Evolutionary conservation across 805 yeast genomes (phyloP), one percentile per base, ranked within the genome.

Genomic region (Candida verbasci): DNA sequence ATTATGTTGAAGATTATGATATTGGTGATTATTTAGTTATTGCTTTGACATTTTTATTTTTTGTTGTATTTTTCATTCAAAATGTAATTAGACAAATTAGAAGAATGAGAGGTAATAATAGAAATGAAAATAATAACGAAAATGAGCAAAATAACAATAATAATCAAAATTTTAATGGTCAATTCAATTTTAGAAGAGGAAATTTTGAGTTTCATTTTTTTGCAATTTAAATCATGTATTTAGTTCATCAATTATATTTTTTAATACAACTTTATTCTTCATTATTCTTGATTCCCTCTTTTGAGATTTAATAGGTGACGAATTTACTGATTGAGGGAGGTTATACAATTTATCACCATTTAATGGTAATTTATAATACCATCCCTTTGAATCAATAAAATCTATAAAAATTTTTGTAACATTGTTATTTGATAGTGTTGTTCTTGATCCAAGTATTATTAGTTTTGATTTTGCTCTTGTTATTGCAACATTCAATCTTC

Each of bases 401-500:
- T 70, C 62, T 55, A 87, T 68, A 46, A 88, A 83, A 9, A 73
- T 74, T 35, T 71, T 69, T 32, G 83, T 66, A 9, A 79, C 72
- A 3, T 65, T 67, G 27, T 72, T 71, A 17, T 62, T 64, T 20
- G 63, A 56, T 44, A 87, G 60, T 0, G 95, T 84, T 8, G 64
- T 61, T 37, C 68, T 70, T 1, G 96, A 86, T 0, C 98, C 98
- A 24, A 93, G 62, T 12, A 93, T 76, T 11, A 93, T 74, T 29
- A 94, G 70, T 57, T 93, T 93, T 15, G 83, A 73, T 53, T 77
- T 80, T 0, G 98, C 91, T 44, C 99, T 70, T 0, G 97, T 93
- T 54, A 93, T 81, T 0, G 97, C 94, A 24, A 93, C 99, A 58
- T 93, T 93, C 31, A 93, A 74, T 41, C 99, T 72, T 44, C 97